Conservation (phyloP, 495 filamentous ascomycete genomes). For the Neurospora sp. region DNA sequence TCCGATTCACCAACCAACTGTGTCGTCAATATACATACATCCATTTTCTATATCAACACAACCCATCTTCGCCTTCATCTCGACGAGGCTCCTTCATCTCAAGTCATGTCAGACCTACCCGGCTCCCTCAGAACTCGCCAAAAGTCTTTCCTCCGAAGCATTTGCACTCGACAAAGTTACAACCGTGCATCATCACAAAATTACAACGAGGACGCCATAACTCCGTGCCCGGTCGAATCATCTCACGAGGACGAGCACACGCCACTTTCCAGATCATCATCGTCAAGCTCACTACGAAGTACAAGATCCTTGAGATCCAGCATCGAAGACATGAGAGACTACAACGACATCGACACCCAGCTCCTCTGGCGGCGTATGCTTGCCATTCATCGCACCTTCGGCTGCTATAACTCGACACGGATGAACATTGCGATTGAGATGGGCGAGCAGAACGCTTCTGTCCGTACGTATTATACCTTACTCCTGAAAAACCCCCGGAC, state of each 20-base stretch:
- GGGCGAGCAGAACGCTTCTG: constrained; percentile 16
- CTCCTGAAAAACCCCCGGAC: no score
- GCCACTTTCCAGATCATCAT: background rate
- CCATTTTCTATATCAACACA: background rate
- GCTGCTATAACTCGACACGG: constrained; percentile 36
- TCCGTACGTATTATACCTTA: background rate
- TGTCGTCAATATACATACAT: background rate
- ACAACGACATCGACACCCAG: constrained; percentile 19
- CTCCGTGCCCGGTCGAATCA: constrained; percentile 8
- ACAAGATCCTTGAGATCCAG: background rate
- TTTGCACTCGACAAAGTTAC: background rate
- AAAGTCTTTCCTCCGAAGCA: background rate
- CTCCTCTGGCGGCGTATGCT: constrained; percentile 37
- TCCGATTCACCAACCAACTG: background rate
- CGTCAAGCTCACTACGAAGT: background rate
- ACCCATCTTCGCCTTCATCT: background rate
- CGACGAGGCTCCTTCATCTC: background rate
- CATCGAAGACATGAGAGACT: background rate
- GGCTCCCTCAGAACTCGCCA: background rate
- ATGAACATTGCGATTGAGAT: constrained; percentile 33
- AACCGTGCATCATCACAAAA: constrained; percentile 2
- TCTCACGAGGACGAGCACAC: background rate
- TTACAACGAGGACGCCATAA: constrained; percentile 16
- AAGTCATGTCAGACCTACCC: background rate
- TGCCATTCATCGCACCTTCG: constrained; percentile 29